These are phyloP conservation scores for Miscanthus lutarioriparius DNA, from an alignment of 176 grass and related monocot species.

Conservation along the genomic window DNA sequence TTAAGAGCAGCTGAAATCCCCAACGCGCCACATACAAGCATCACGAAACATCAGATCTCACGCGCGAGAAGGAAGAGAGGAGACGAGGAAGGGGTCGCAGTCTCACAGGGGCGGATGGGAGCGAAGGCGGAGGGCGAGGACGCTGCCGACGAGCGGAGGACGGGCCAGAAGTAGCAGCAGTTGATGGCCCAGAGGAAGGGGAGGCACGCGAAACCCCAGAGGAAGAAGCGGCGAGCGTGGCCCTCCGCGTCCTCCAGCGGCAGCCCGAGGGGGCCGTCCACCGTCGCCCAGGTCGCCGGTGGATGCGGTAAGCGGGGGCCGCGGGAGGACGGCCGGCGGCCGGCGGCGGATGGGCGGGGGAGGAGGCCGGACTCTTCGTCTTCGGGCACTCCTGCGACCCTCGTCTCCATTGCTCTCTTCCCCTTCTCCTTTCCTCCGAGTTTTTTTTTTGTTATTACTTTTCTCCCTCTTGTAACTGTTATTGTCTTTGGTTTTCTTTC, in stretches of 20 bases:
- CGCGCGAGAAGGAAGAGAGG: background rate
- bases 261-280: constrained; percentile 79
- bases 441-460: background rate
- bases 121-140: constrained; percentile 46
- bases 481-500: background rate
- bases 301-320: constrained; percentile 17
- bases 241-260: constrained; percentile 69
- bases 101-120: constrained; percentile 76
- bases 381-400: constrained; percentile 36
- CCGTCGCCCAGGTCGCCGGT: constrained; percentile 59
- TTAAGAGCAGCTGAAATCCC: background rate
- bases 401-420: constrained; percentile 38
- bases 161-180: constrained; percentile 96
- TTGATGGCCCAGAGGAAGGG: constrained; percentile 98
- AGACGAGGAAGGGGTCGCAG: background rate
- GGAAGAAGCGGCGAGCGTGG: constrained; percentile 77
- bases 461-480: background rate
- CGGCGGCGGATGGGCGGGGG: background rate
- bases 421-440: background rate
- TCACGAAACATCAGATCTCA: constrained; percentile 1
- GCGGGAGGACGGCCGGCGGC: background rate
- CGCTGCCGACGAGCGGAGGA: constrained; percentile 49
- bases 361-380: constrained; percentile 62
- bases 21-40: background rate
- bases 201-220: constrained; percentile 87